Evolutionary conservation across 768 basidiomycete genomes (phyloP).

Genomic region (Mycena latifolia): DNA sequence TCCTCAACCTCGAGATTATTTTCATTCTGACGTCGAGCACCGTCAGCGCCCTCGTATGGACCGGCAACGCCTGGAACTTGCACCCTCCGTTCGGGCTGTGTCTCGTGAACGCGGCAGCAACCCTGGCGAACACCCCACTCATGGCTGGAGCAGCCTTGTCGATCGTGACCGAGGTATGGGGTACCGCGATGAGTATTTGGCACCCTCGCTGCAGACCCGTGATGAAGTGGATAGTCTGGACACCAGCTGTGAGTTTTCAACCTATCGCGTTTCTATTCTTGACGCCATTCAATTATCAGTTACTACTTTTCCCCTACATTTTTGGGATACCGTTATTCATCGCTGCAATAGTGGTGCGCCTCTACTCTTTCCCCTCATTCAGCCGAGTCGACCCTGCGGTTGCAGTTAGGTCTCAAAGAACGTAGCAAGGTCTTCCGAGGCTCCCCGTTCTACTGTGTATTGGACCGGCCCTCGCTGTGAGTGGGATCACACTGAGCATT

Average conservation of each 20-base stretch:
- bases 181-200: conserved; percentile 15
- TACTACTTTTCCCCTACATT: conserved; percentile 18
- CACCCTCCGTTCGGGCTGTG: conserved; percentile 28
- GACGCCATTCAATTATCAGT: not conserved
- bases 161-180: conserved; percentile 20
- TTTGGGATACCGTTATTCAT: conserved; percentile 18
- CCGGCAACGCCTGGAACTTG: conserved; percentile 22
- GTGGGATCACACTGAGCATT: not conserved
- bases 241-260: conserved; percentile 21
- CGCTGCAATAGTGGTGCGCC: conserved; percentile 17
- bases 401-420: conserved; percentile 13
- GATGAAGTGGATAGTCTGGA: conserved; percentile 19
- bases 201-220: conserved; percentile 1
- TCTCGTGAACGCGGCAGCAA: conserved; percentile 18
- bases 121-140: conserved; percentile 22
- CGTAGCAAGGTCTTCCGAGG: conserved; percentile 21
- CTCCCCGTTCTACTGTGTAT: conserved; percentile 30
- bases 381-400: not conserved
- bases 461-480: conserved; percentile 13
- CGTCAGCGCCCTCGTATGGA: conserved; percentile 23
- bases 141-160: conserved; percentile 22
- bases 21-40: conserved; percentile 24
- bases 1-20: conserved; percentile 25
- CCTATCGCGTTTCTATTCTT: not conserved
- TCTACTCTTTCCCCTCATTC: not conserved